Base-by-base conservation (phyloP, 2,329 filamentous ascomycete species). In the Phyllosticta ampelicida region DNA sequence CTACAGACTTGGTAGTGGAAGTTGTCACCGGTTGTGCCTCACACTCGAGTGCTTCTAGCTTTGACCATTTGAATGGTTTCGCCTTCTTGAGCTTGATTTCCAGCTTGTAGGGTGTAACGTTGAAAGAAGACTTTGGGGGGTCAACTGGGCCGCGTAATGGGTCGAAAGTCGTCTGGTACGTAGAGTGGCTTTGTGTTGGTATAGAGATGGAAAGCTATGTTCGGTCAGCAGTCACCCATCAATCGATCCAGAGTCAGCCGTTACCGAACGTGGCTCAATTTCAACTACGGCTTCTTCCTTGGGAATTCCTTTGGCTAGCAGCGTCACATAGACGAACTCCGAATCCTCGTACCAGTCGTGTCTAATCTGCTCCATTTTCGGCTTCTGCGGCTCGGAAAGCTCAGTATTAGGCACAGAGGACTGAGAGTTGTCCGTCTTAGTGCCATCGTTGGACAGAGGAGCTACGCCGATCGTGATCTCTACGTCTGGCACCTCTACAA, bases 101-200 rank as follows among this genome's bases (percentile, higher is more conserved):
- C 56, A 95, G 79, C 70, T 96, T 96, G 66, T 84, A 89, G 1
- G 86, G 78, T 49, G 87, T 86, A 56, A 95, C 80, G 1, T 77
- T 80, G 63, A 76, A 82, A 51, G 78, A 85, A 19, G 83, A 89
- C 29, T 78, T 72, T 1, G 77, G 66, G 0, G 82, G 71, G 55
- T 88, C 80, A 64, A 95, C 84, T 9, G 79, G 69, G 13, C 80
- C 82, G 69, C 80, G 90, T 3, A 92, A 80, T 5, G 87, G 84
- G 18, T 84, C 78, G 50, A 90, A 78, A 0, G 77, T 78, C 66
- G 82, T 85, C 61, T 82, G 78, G 63, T 81, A 87, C 49, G 80
- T 78, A 5, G 78, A 75, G 13, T 77, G 77, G 36, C 71, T 76
- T 18, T 71, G 62, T 29, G 80, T 75, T 19, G 80, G 84, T 66